These are phyloP conservation scores for Acidiella bohemica DNA, from an alignment of 495 filamentous ascomycete species.

Conservation along the genomic window DNA sequence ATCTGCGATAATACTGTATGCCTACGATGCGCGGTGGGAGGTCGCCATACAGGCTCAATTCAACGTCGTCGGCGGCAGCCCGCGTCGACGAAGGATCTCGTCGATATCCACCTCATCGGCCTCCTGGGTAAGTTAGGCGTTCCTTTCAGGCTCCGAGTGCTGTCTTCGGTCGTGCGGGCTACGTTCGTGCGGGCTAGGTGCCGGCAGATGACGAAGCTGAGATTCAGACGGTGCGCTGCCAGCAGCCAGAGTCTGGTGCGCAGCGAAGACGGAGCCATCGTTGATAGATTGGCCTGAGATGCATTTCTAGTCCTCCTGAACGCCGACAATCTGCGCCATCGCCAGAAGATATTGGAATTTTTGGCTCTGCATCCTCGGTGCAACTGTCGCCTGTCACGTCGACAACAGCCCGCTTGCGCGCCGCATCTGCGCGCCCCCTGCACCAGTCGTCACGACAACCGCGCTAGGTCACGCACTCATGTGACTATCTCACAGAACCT, in stretches of 20 bases:
- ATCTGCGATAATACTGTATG: conserved; percentile 60
- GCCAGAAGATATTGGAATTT: too few relatives aligned
- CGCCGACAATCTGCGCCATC: too few relatives aligned
- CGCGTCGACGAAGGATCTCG: conserved; percentile 15
- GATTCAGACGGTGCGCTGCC: conserved; percentile 2
- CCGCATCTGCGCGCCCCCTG: not conserved
- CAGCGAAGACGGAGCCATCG: not conserved
- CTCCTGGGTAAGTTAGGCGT: conserved; percentile 12
- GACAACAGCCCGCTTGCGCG: conserved; percentile 15
- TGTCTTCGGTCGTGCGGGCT: conserved; percentile 8
- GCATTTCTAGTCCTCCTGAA: too few relatives aligned
- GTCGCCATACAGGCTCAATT: conserved; percentile 15
- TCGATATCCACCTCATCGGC: conserved; percentile 13
- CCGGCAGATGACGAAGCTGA: not conserved
- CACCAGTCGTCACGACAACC: too few relatives aligned
- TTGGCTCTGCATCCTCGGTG: conserved; percentile 7
- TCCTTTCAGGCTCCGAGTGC: too few relatives aligned
- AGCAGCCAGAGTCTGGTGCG: conserved; percentile 1
- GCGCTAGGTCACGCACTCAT: too few relatives aligned
- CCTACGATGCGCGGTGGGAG: conserved; percentile 62
- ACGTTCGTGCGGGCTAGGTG: not conserved
- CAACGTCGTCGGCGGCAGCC: conserved; percentile 1
- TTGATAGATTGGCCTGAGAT: not conserved
- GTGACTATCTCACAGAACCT: too few relatives aligned
- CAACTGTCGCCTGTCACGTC: conserved; percentile 19